Base-by-base conservation (phyloP, 805 yeast genomes). In the Schizosaccharomyces cryophilus region DNA sequence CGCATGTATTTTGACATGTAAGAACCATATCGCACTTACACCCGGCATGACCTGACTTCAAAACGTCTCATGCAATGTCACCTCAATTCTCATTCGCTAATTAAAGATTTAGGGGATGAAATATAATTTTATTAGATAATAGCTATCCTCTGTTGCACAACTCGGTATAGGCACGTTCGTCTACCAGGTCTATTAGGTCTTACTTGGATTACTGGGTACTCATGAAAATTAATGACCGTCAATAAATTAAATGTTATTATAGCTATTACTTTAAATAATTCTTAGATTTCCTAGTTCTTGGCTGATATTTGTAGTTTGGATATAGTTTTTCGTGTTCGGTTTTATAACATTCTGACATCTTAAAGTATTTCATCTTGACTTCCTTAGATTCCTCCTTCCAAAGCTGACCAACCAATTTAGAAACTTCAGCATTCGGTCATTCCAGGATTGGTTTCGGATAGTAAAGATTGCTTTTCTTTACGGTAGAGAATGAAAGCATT, bases 401-500 rank as follows among this genome's bases (percentile, higher is more conserved):
- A 5, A 55, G 26, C 17, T 24, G 42, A 17, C 59, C 59, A 55
- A 55, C 45, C 24, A 55, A 11, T n/a, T 31, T 31, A 19, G 59
- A 55, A 19, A 55, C 59, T 15, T 55, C 42, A 4, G 42, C 24
- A 31, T 55, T 55, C n/a, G 19, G 24, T 31, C 19, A 30, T 31
- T 15, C 26, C 40, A 19, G 45, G 45, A 17, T 26, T 26, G 9
- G 59, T 26, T 38, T 31, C 42, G 17, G 31, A 38, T 26, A 55
- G 5, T 30, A 15, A 26, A 13, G 59, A n/a, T 17, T 55, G 59
- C 42, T 31, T 55, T 19, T 55, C 59, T 24, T 30, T 24, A 31
- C 59, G 40, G 59, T 55, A 55, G 5, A 55, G 17, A n/a, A 55
- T 55, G 24, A 55, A 55, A 4, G 59, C 59, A 55, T 55, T 55